Evolutionary conservation across 768 basidiomycete genomes (phyloP).

Genomic region (Ramaria rubella): DNA sequence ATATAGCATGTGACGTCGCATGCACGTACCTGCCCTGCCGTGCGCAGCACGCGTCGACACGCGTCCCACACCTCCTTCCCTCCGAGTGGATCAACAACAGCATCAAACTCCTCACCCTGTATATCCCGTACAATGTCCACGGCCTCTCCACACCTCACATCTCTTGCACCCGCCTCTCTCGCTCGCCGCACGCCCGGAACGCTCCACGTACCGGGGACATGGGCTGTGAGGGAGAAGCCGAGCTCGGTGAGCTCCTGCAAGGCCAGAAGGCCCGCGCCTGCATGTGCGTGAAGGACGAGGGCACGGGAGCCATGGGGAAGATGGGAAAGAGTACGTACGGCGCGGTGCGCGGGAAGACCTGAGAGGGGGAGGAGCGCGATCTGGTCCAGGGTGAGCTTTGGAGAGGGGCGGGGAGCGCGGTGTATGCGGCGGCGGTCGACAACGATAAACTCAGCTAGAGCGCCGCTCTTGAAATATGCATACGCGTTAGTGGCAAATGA

Average conservation of each 20-base stretch:
- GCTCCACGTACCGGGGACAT: conserved; percentile 44
- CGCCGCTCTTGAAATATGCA: conserved; percentile 58
- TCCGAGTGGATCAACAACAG: conserved; percentile 77
- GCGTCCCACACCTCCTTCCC: conserved; percentile 77
- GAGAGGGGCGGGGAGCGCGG: conserved; percentile 45
- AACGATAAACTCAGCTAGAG: conserved; percentile 82
- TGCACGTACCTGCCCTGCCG: conserved; percentile 28
- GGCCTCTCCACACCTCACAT: conserved; percentile 11
- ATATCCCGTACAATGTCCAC: conserved; percentile 11
- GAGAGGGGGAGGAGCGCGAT: conserved; percentile 74
- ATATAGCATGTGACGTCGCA: not conserved
- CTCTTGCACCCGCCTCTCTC: conserved; percentile 41
- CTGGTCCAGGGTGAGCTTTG: conserved; percentile 50
- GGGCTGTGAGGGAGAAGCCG: conserved; percentile 73
- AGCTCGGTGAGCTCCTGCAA: conserved; percentile 66
- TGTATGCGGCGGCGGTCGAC: conserved; percentile 73
- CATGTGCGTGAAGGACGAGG: conserved; percentile 70
- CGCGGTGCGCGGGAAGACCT: conserved; percentile 78
- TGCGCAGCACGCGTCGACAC: conserved; percentile 50
- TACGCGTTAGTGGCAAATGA: conserved; percentile 11
- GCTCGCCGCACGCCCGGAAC: conserved; percentile 49
- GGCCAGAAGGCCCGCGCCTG: conserved; percentile 68
- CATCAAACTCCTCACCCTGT: conserved; percentile 50
- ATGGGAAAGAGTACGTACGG: conserved; percentile 56
- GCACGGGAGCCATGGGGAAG: conserved; percentile 32